phyloP scores from a whole-genome alignment of 2,329 filamentous ascomycete species.

The Didymella lethalis region DNA sequence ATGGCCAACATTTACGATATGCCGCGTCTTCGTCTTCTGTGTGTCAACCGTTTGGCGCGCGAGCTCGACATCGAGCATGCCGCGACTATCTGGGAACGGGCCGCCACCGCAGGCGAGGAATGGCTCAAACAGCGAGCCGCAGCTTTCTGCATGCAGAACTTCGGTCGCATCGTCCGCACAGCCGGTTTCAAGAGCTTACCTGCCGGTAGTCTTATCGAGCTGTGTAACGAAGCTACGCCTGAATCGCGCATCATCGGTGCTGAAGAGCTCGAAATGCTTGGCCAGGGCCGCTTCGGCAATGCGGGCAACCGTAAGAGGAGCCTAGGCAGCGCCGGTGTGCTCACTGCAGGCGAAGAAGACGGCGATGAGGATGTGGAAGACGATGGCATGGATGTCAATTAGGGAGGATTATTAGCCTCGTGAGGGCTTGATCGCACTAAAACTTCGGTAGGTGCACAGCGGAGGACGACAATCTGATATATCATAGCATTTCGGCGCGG shows the following conservation, averaged over 20 bases:
- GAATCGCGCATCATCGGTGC: slow-evolving; percentile 91
- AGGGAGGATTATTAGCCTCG: not conserved
- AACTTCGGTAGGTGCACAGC: not conserved
- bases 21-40: slow-evolving; percentile 87
- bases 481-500: slow-evolving; percentile 20
- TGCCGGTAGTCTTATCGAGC: slow-evolving; percentile 80
- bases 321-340: slow-evolving; percentile 46
- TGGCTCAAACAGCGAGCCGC: slow-evolving; percentile 92
- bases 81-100: slow-evolving; percentile 95
- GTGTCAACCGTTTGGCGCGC: slow-evolving; percentile 86
- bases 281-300: slow-evolving; percentile 56
- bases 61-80: slow-evolving; percentile 95
- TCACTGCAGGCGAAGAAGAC: slow-evolving; percentile 53
- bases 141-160: slow-evolving; percentile 88
- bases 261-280: slow-evolving; percentile 75
- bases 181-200: slow-evolving; percentile 84
- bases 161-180: slow-evolving; percentile 92
- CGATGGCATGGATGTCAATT: slow-evolving; percentile 54
- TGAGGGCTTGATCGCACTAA: not conserved
- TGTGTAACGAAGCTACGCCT: slow-evolving; percentile 91
- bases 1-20: slow-evolving; percentile 99
- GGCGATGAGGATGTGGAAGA: slow-evolving; percentile 54
- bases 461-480: not conserved
- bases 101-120: slow-evolving; percentile 86
- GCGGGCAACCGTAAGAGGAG: slow-evolving; percentile 55